Percentiles rank a stretch among this genome's conserved stretches.
Evolutionary conservation across 2,329 filamentous ascomycete genomes (phyloP).

Genomic region (Aspergillus sp.): DNA sequence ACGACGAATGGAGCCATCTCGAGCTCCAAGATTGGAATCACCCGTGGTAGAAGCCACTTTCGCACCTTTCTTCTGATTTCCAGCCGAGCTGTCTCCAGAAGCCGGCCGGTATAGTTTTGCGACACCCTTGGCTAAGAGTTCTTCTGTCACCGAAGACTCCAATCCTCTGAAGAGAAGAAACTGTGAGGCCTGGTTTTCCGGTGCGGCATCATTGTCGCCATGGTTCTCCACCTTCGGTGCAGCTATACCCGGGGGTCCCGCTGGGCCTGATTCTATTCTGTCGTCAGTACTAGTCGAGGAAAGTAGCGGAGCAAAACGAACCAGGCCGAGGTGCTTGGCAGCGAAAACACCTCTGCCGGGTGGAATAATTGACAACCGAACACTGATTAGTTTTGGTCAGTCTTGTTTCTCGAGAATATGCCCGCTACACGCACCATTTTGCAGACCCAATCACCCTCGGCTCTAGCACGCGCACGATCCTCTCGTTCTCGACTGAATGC

Average conservation of each 20-base stretch:
- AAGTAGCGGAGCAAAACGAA: conserved; percentile 29
- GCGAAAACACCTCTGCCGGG: conserved; percentile 55
- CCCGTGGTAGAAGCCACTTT: conserved; percentile 57
- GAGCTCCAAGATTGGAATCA: conserved; percentile 65
- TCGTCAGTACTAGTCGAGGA: conserved; percentile 11
- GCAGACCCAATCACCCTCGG: conserved; percentile 58
- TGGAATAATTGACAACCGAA: conserved; percentile 55
- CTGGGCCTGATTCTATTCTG: conserved; percentile 21
- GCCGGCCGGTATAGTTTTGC: conserved; percentile 66
- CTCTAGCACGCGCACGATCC: conserved; percentile 45
- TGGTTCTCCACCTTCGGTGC: conserved; percentile 47
- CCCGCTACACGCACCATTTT: conserved; percentile 41
- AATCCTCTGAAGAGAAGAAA: conserved; percentile 73
- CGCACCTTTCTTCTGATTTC: conserved; percentile 43
- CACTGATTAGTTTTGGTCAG: conserved; percentile 41
- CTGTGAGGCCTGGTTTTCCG: conserved; percentile 63
- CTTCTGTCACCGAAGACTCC: conserved; percentile 67
- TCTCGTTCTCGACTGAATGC: conserved; percentile 54
- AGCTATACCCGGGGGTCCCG: conserved; percentile 37
- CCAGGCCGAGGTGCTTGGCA: conserved; percentile 56
- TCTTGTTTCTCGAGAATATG: too few species aligned
- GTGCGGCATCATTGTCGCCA: conserved; percentile 54
- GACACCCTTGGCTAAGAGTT: conserved; percentile 68
- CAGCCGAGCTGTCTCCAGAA: conserved; percentile 33
- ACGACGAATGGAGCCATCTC: conserved; percentile 69